phyloP scores from a whole-genome alignment of 345 rosid species.

The Excoecaria cochinchinensis region DNA sequence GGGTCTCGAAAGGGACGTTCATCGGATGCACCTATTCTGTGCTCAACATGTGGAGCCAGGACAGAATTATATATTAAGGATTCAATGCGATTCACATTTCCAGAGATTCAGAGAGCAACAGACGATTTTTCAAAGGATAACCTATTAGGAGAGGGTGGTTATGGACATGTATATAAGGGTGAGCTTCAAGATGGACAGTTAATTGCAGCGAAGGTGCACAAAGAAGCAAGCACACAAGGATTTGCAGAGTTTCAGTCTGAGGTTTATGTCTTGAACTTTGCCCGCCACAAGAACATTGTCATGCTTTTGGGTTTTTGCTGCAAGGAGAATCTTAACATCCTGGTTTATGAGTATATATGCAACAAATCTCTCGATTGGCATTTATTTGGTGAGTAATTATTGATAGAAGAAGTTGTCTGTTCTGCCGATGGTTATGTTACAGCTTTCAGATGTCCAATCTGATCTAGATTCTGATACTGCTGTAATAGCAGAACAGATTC shows the following conservation, averaged over 20 bases:
- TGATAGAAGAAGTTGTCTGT: too few species aligned
- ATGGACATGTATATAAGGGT: constrained; percentile 58
- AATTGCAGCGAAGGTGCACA: constrained; percentile 58
- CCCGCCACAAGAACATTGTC: constrained; percentile 69
- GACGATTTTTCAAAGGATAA: constrained; percentile 44
- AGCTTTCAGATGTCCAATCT: too few species aligned
- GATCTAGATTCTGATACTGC: too few species aligned
- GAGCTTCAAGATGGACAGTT: constrained; percentile 49
- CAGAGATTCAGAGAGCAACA: constrained; percentile 56
- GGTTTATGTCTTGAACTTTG: constrained; percentile 51
- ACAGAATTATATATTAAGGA: constrained; percentile 48
- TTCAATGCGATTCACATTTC: constrained; percentile 40
- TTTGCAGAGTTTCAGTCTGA: constrained; percentile 55
- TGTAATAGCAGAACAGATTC: too few species aligned
- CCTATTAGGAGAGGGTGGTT: constrained; percentile 63
- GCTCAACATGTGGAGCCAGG: constrained; percentile 49
- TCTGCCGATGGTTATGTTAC: too few species aligned
- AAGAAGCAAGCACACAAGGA: constrained; percentile 60
- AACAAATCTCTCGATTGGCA: constrained; percentile 64
- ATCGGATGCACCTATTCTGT: constrained; percentile 48
- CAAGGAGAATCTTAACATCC: constrained; percentile 59
- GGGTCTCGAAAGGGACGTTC: constrained; percentile 15
- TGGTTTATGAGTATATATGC: constrained; percentile 70
- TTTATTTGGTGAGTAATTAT: constrained; percentile 46
- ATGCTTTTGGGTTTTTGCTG: constrained; percentile 65